Percentiles rank a stretch among this genome's conserved stretches.
phyloP scores from a whole-genome alignment of 2,329 filamentous ascomycete genomes.

The Ceratocystiopsis sp. region DNA sequence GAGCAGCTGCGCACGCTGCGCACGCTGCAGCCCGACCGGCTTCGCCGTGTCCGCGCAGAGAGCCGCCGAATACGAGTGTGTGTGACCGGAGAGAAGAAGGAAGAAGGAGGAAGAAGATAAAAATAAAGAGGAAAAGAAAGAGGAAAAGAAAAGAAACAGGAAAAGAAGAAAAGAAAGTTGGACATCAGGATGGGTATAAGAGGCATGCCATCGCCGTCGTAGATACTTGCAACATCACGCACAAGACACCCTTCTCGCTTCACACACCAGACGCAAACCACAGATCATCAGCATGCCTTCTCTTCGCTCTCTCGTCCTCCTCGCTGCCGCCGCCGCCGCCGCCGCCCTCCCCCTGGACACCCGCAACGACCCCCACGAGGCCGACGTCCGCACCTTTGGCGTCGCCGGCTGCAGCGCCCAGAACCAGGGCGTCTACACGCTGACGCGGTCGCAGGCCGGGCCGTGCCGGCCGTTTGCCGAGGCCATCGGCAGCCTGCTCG shows the following conservation, averaged over 20 bases:
- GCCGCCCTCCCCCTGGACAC: background rate
- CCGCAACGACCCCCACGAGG: conserved; percentile 7
- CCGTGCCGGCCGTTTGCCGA: conserved; percentile 5
- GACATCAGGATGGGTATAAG: background rate
- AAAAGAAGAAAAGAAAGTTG: background rate
- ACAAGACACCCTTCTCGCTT: too few relatives aligned
- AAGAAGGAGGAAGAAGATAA: too few relatives aligned
- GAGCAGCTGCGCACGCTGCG: too few relatives aligned
- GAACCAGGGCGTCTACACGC: conserved; percentile 10
- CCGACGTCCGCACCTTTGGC: conserved; percentile 9
- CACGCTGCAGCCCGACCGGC: too few relatives aligned
- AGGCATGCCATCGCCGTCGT: too few relatives aligned
- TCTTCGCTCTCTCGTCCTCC: background rate
- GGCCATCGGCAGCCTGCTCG: conserved; percentile 5
- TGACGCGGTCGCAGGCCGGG: conserved; percentile 2
- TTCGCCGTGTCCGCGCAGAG: too few relatives aligned
- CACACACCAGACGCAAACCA: too few relatives aligned
- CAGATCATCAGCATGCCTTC: too few relatives aligned
- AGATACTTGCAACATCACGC: too few relatives aligned
- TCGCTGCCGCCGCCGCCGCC: background rate
- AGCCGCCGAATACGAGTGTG: too few relatives aligned
- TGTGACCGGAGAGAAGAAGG: too few relatives aligned
- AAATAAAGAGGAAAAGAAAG: too few relatives aligned
- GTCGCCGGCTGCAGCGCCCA: conserved; percentile 6
- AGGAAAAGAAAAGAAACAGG: background rate